Evolutionary conservation across 2,329 filamentous ascomycete species (phyloP), one percentile per base, ranked within the genome.

Genomic region (Curvularia spicifera): DNA sequence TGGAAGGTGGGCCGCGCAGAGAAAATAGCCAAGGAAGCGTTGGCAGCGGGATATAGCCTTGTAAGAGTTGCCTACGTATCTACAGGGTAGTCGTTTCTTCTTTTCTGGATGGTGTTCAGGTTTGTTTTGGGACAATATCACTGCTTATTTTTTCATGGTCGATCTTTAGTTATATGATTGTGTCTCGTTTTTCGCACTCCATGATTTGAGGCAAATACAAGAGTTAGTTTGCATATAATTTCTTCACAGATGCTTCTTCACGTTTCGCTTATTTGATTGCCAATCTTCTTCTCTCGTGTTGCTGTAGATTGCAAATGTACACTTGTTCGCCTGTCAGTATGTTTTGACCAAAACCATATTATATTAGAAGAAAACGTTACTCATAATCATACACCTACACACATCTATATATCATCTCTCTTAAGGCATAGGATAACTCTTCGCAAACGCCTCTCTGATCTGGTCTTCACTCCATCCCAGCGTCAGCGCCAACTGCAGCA

Each of bases 401-500:
- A 42, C 20, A 4, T 24, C 9, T 3, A 42, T 22, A 9, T 9
- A 8, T 35, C 3, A 12, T 35, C 9, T 35, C 33, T 18, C 15
- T 37, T 15, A 49, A 37, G 67, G 69, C 54, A 64, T 53, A n/a
- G 72, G 71, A 57, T 74, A 68, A 37, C 70, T 71, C 59, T 66
- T 59, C 40, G 68, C 73, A 64, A 78, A 78, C 5, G 71, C 49
- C 18, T 69, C 58, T 46, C 63, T 69, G 18, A 88, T 73, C 78
- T 87, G 49, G 54, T 87, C 57, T 77, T 69, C 51, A 10, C 44
- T 53, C 58, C 71, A 72, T 1, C 71, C 76, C 4, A 64, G 56
- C 0, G 72, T 71, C 5, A 79, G 31, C 4, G 70, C 72, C 35
- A 78, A 57, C 63, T 78, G 77, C 61, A 86, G 71, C 71, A 85